Conservation (phyloP, 495 filamentous ascomycete species). For the Xylaria grammica region DNA sequence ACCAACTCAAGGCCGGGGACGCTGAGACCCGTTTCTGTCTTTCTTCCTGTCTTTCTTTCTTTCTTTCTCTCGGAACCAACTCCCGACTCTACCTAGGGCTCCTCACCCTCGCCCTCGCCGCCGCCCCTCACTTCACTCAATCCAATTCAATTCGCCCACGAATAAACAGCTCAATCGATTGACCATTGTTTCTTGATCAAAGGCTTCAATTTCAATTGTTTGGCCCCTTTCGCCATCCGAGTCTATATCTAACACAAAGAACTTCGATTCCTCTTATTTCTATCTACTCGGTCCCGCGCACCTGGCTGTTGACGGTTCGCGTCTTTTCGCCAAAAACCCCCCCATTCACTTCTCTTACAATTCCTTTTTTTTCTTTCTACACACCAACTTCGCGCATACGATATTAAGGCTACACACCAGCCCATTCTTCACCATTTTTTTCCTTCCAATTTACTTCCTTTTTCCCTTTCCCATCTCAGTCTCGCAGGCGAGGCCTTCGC, state of each 20-base stretch:
- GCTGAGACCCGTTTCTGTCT: background rate
- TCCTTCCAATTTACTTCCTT: background rate
- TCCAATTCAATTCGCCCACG: background rate
- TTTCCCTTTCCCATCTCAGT: constrained; percentile 6
- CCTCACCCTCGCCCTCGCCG: background rate
- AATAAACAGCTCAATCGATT: constrained; percentile 15
- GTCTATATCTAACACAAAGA: constrained; percentile 28
- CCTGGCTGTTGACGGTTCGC: constrained; percentile 9
- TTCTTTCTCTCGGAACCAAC: background rate
- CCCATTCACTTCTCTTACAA: constrained; percentile 1
- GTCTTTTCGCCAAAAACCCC: constrained; percentile 8
- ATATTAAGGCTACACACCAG: background rate
- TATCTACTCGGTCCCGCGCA: background rate
- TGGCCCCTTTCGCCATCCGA: constrained; percentile 5
- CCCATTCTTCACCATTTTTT: background rate
- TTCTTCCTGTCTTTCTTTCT: background rate
- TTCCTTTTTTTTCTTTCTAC: background rate
- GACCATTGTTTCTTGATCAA: constrained; percentile 25
- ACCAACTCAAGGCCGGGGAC: constrained; percentile 14
- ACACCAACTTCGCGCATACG: background rate
- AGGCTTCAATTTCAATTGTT: constrained; percentile 32
- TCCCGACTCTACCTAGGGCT: background rate
- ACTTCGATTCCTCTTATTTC: constrained; percentile 29
- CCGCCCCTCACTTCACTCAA: too few relatives aligned
- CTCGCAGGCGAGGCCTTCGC: constrained; percentile 19